Evolutionary conservation across 192 early-diverging fungal species (phyloP).

Genomic region (Cladochytrium replicatum): DNA sequence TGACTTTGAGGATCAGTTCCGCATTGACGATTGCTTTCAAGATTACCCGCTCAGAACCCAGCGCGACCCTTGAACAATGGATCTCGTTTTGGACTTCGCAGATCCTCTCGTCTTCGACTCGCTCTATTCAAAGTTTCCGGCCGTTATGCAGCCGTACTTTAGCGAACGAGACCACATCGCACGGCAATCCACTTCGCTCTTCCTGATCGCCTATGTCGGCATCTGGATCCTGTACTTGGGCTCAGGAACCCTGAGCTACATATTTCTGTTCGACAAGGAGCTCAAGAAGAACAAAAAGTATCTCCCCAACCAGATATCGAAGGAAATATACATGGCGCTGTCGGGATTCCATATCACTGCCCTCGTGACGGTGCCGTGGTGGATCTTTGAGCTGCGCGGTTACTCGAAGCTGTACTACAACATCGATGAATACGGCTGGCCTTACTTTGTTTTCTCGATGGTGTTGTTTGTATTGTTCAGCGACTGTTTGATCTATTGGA

Average conservation of each 20-base stretch:
- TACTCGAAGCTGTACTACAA: constrained; percentile 78
- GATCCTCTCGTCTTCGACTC: constrained; percentile 21
- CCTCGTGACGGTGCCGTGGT: constrained; percentile 82
- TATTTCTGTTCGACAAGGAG: constrained; percentile 76
- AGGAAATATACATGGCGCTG: constrained; percentile 75
- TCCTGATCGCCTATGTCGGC: constrained; percentile 59
- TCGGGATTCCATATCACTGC: constrained; percentile 73
- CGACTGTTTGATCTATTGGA: constrained; percentile 94
- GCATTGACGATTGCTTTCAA: too few relatives aligned
- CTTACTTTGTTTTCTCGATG: constrained; percentile 58
- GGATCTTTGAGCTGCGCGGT: constrained; percentile 79
- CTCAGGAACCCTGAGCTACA: constrained; percentile 69
- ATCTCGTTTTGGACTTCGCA: constrained; percentile 27
- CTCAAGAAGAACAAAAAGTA: constrained; percentile 91
- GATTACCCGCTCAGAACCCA: too few relatives aligned
- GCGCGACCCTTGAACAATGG: too few relatives aligned
- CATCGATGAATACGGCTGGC: constrained; percentile 58
- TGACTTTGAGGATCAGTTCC: too few relatives aligned
- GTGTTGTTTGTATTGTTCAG: constrained; percentile 80
- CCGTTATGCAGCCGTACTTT: constrained; percentile 19
- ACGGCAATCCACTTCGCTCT: constrained; percentile 67
- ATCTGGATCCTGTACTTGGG: constrained; percentile 72
- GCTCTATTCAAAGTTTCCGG: constrained; percentile 24
- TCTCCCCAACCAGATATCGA: constrained; percentile 76
- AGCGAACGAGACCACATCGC: constrained; percentile 49